Conservation (phyloP, 805 yeast genomes). For the Ogataea naganishii region DNA sequence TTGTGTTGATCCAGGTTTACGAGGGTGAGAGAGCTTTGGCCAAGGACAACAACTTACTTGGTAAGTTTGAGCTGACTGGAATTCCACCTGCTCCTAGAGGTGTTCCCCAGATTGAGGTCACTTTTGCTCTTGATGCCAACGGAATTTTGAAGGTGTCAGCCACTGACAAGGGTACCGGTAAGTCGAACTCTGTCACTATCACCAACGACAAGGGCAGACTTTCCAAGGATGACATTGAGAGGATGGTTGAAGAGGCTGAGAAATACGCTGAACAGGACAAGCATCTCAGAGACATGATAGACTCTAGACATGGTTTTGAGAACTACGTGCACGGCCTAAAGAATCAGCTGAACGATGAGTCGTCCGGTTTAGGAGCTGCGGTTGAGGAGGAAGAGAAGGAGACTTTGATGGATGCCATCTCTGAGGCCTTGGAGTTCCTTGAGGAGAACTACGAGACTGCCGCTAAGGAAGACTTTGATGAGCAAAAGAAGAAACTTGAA, state of each 20-base stretch:
- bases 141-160: constrained; percentile 85
- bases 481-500: constrained; percentile 76
- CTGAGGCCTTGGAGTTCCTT: constrained; percentile 58
- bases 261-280: constrained; percentile 89
- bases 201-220: constrained; percentile 93
- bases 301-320: constrained; percentile 81
- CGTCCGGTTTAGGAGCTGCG: constrained; percentile 61
- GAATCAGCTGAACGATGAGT: constrained; percentile 39
- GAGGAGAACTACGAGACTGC: constrained; percentile 81
- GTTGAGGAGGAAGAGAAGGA: constrained; percentile 88
- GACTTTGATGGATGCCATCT: constrained; percentile 75
- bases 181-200: constrained; percentile 82
- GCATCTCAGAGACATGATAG: constrained; percentile 73
- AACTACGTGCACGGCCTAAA: constrained; percentile 79
- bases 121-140: constrained; percentile 81
- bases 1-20: constrained; percentile 86
- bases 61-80: constrained; percentile 79
- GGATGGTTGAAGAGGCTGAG: constrained; percentile 97
- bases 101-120: constrained; percentile 83
- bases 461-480: constrained; percentile 86
- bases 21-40: constrained; percentile 97
- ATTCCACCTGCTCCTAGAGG: constrained; percentile 92
- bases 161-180: constrained; percentile 90
- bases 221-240: constrained; percentile 88
- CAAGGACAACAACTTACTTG: constrained; percentile 84